Percentiles rank a stretch among this genome's conserved stretches.
phyloP scores from a whole-genome alignment of 2,329 filamentous ascomycete genomes.

The Diaporthe amygdali region DNA sequence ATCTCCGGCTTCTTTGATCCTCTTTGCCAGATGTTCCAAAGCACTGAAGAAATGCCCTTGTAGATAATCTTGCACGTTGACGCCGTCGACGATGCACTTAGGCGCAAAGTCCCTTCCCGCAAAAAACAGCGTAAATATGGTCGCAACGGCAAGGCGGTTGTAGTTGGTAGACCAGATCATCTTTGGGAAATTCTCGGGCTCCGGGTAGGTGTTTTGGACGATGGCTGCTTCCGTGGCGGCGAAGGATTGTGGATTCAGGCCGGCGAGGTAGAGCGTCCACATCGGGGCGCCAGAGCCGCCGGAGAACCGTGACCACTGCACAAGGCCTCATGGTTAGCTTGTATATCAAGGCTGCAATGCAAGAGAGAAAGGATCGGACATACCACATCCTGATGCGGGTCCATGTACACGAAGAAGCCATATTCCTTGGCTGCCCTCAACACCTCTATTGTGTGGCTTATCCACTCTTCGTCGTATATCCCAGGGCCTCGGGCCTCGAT shows the following conservation, averaged over 20 bases:
- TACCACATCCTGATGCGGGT: conserved; percentile 97
- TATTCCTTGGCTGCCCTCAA: conserved; percentile 85
- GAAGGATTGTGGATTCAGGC: conserved; percentile 86
- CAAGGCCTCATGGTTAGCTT: conserved; percentile 5
- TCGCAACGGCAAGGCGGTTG: conserved; percentile 81
- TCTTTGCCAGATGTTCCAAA: conserved; percentile 78
- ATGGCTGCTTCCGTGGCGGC: conserved; percentile 87
- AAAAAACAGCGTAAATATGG: conserved; percentile 95
- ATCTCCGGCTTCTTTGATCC: conserved; percentile 89
- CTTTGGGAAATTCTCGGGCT: conserved; percentile 87
- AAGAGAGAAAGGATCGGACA: conserved; percentile 39
- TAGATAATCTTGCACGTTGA: conserved; percentile 96
- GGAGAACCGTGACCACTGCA: conserved; percentile 88
- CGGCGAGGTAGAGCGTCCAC: conserved; percentile 97
- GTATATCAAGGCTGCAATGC: conserved; percentile 26
- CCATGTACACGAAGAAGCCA: conserved; percentile 97
- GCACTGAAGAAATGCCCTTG: conserved; percentile 85
- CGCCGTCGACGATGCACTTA: conserved; percentile 91
- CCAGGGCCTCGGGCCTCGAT: conserved; percentile 91
- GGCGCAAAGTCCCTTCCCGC: conserved; percentile 90
- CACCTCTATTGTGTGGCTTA: conserved; percentile 86
- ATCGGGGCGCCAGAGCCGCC: conserved; percentile 95
- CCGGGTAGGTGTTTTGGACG: conserved; percentile 91
- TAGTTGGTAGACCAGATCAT: conserved; percentile 99
- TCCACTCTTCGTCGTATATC: conserved; percentile 92